Percentiles rank a stretch among this genome's conserved stretches.
Evolutionary conservation across 257 asterid genomes (phyloP).

Genomic region (Solanum neorickii): DNA sequence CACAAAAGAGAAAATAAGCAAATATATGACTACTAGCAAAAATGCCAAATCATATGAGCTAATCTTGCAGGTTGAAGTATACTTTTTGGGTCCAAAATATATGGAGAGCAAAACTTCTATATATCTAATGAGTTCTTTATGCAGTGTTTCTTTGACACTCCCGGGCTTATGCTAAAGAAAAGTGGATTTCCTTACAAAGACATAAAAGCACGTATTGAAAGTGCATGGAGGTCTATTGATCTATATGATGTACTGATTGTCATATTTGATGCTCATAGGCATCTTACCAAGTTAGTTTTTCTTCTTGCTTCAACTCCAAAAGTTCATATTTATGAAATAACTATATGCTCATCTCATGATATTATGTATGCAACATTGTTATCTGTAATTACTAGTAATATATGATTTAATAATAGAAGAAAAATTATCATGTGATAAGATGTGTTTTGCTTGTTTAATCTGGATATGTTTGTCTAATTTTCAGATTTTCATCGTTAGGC

Average conservation of each 20-base stretch:
- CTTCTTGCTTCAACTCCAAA: constrained; percentile 1
- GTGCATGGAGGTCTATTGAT: constrained; percentile 84
- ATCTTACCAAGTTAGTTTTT: constrained; percentile 58
- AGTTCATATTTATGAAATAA: neutral
- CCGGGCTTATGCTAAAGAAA: constrained; percentile 92
- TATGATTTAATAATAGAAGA: neutral
- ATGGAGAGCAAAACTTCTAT: neutral
- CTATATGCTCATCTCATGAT: neutral
- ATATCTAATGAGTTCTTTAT: constrained; percentile 14
- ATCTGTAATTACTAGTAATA: neutral
- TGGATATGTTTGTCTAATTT: neutral
- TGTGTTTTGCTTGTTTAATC: neutral
- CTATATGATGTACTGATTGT: constrained; percentile 72
- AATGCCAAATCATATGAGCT: neutral
- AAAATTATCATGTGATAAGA: neutral
- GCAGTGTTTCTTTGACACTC: constrained; percentile 98
- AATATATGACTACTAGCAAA: neutral
- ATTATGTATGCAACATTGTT: neutral
- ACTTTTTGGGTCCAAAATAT: neutral
- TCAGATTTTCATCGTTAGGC: neutral
- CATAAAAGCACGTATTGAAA: constrained; percentile 70
- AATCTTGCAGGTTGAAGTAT: neutral
- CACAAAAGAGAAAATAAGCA: neutral
- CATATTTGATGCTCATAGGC: constrained; percentile 92
- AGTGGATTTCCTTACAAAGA: constrained; percentile 78